Conservation (phyloP, 2,329 filamentous ascomycete species). For the Fusarium illudens region DNA sequence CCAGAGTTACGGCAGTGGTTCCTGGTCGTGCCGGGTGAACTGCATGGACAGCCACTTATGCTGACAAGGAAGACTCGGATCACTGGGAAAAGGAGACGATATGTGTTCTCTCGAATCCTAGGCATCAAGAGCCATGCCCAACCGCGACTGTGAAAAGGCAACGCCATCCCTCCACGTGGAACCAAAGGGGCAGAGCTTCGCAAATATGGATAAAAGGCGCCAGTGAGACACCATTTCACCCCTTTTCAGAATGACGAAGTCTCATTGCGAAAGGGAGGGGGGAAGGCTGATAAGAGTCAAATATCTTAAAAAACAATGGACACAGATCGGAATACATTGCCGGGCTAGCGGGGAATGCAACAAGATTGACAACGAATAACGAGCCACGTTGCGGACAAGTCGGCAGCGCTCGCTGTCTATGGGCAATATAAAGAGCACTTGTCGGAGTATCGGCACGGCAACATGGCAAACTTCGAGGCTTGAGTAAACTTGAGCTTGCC, state of each 20-base stretch:
- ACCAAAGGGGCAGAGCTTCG: not conserved
- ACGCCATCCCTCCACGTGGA: not conserved
- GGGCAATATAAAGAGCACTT: not conserved
- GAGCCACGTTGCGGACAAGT: slow-evolving; percentile 3
- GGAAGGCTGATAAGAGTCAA: not conserved
- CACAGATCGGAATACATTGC: not conserved
- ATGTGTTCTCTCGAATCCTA: not conserved
- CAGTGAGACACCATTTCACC: not conserved
- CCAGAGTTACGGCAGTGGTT: not conserved
- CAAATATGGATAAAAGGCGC: not conserved
- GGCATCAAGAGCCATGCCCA: not conserved
- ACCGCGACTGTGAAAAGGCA: not conserved
- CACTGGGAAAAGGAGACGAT: not conserved
- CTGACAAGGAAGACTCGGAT: not conserved
- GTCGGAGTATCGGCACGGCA: slow-evolving; percentile 2
- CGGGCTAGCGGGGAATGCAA: slow-evolving; percentile 23
- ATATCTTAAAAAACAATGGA: not conserved
- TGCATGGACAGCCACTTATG: too few species aligned
- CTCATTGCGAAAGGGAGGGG: not conserved
- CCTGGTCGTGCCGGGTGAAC: too few species aligned
- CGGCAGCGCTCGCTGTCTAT: not conserved
- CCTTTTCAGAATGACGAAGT: not conserved
- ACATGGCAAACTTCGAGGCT: not conserved
- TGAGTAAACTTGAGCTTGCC: not conserved
- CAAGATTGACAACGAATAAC: slow-evolving; percentile 9